Evolutionary conservation across 192 early-diverging fungal species (phyloP).

Genomic region (Coemansia sp.): DNA sequence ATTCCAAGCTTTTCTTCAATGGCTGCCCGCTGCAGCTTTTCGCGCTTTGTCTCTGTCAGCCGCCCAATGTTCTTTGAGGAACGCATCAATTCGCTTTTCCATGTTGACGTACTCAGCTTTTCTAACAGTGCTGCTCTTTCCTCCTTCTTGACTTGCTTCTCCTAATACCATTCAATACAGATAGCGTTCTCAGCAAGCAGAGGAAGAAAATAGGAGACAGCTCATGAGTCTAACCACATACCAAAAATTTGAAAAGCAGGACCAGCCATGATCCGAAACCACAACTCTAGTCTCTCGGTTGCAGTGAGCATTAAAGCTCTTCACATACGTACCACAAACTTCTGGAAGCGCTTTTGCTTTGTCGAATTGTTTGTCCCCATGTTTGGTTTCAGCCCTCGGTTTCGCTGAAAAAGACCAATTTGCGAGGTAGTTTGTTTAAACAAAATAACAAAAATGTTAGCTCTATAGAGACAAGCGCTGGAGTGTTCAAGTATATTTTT

Average conservation of each 20-base stretch:
- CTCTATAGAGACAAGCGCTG: background rate
- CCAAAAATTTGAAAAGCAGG: no score
- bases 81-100: constrained; percentile 67
- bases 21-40: constrained; percentile 67
- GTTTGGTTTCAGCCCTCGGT: background rate
- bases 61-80: constrained; percentile 70
- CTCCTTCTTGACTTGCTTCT: constrained; percentile 82
- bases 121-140: constrained; percentile 67
- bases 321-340: constrained; percentile 64
- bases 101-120: constrained; percentile 63
- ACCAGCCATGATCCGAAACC: background rate
- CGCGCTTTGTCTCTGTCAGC: constrained; percentile 62
- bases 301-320: background rate
- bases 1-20: constrained; percentile 68
- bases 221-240: no score
- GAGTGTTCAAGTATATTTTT: constrained; percentile 2
- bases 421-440: background rate
- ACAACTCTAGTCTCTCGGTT: background rate
- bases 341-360: constrained; percentile 76
- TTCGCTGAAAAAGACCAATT: background rate
- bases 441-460: background rate
- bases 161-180: constrained; percentile 18
- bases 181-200: background rate
- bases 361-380: constrained; percentile 60
- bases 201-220: background rate